Evolutionary conservation across 2,329 filamentous ascomycete species (phyloP), one percentile per base, ranked within the genome.

Genomic region (Nemania sp.): DNA sequence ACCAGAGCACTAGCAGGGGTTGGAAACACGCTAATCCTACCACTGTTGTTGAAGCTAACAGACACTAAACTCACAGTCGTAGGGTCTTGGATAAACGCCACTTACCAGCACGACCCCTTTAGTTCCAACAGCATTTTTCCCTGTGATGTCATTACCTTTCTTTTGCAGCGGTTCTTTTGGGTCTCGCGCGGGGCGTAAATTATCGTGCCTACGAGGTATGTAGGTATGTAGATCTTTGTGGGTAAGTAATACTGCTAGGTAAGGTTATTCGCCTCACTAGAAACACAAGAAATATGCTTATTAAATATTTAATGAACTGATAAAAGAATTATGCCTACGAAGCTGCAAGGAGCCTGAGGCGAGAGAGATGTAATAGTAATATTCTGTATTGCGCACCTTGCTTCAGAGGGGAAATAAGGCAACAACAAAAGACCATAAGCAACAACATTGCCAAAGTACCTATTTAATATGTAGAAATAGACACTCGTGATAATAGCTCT

Each of bases 1-100:
- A 76, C 75, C 67, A 73, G 53, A 56, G 64, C 66, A 65, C 49
- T 70, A 72, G 70, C 72, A 76, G 69, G 75, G 74, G 62, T 68
- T 65, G 60, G 73, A 76, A 76, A 76, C 74, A 70, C 58, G 71
- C 74, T 69, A 72, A 56, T 38, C 20, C 61, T 20, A n/a, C 41
- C 18, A 45, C 41, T 20, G 41, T 45, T 68, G 64, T 64, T 66
- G 59, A 59, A 51, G 67, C 54, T 65, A 51, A 26, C 27, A 20
- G 43, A 20, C 27, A 20, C 57, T 67, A 70, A 71, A 71, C 24
- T 26, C 26, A 71, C 69, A 41, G 69, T 71, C 69, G 38, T 13
- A 1, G 5, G n/a, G n/a, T n/a, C n/a, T 43, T 7, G 13, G 6
- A 29, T 52, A 5, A 27, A 52, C 45, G 32, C 45, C 61, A 64